These are phyloP conservation scores for Termitomyces sp. DNA, from an alignment of 768 basidiomycete species.

Conservation along the genomic window DNA sequence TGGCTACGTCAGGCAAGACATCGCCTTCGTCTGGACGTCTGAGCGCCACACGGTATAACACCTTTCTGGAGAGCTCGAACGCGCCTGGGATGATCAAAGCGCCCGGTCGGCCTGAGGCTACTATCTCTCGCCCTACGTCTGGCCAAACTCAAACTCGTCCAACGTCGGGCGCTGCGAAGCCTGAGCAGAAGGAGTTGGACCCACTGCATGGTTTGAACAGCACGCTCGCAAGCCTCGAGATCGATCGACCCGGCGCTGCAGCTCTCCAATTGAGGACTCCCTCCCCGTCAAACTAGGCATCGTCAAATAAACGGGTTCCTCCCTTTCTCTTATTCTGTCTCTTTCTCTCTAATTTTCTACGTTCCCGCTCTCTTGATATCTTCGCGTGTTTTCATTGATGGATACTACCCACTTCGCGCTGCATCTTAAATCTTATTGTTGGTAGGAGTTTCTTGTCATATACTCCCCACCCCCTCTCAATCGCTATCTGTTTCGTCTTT, in stretches of 20 bases:
- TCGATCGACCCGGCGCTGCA: slow-evolving; percentile 38
- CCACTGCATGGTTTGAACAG: slow-evolving; percentile 69
- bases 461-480: slow-evolving; percentile 8
- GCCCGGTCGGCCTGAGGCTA: slow-evolving; percentile 38
- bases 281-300: slow-evolving; percentile 13
- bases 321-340: slow-evolving; percentile 8
- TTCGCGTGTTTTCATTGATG: slow-evolving; percentile 16
- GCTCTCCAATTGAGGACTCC: slow-evolving; percentile 16
- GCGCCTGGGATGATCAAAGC: slow-evolving; percentile 36
- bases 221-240: slow-evolving; percentile 70
- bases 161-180: slow-evolving; percentile 13
- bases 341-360: not conserved
- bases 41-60: slow-evolving; percentile 39
- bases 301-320: not conserved
- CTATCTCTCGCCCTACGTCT: slow-evolving; percentile 51
- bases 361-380: slow-evolving; percentile 5
- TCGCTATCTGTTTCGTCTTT: slow-evolving; percentile 15
- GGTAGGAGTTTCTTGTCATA: slow-evolving; percentile 20
- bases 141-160: slow-evolving; percentile 35
- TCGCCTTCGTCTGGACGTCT: slow-evolving; percentile 44
- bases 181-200: slow-evolving; percentile 41
- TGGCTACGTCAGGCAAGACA: slow-evolving; percentile 26
- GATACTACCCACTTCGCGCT: slow-evolving; percentile 30
- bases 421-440: slow-evolving; percentile 26
- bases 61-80: slow-evolving; percentile 41